Base-by-base conservation (phyloP, 2,329 filamentous ascomycete species). In the Sporothrix schenckii region DNA sequence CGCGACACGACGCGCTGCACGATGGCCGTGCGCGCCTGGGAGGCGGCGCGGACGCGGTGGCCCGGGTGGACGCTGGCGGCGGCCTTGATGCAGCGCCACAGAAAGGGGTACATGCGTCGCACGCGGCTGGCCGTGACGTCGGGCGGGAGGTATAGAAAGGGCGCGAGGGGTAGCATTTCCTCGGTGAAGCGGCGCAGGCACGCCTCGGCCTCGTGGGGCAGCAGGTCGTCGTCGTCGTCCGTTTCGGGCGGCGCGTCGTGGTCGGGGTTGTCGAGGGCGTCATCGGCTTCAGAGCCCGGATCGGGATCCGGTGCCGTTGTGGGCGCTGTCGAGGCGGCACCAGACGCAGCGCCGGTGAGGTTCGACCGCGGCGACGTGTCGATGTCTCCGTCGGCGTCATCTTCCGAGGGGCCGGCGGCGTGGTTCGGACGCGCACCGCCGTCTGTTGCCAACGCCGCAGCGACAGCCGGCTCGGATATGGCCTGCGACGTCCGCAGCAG, bases 71-170 rank as follows among this genome's bases (percentile, higher is more conserved):
- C 82, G 56, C 80, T 80, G 1, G 83, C 81, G 11, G 85, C 75
- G 52, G 83, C 79, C 74, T 83, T 80, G 56, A 88, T 84, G 49
- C 80, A 81, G 10, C 83, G 74, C 81, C 83, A 86, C 10, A 87
- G 73, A 87, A 86, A 86, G 0, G 87, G 85, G 3, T 79, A 76
- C 21, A 81, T 76, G 10, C 75, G 75, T 2, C 76, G 80, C 0
- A 87, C 76, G n/a, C 77, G 72, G 49, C 77, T 75, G 2, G 82
- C 80, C 0, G 79, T 80, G 66, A 79, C 77, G 19, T 78, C 76
- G 0, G 77, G 70, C 0, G 80, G 77, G 0, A 87, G 72, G 58
- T 81, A 76, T 60, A 85, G 1, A 41, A 72, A 68, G 4, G 72
- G 69, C 1, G 68, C 66, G 1, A 71, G 54, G 0, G 69, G 71